phyloP scores from a whole-genome alignment of 306 rosid genomes.

The Medicago ruthenica region DNA sequence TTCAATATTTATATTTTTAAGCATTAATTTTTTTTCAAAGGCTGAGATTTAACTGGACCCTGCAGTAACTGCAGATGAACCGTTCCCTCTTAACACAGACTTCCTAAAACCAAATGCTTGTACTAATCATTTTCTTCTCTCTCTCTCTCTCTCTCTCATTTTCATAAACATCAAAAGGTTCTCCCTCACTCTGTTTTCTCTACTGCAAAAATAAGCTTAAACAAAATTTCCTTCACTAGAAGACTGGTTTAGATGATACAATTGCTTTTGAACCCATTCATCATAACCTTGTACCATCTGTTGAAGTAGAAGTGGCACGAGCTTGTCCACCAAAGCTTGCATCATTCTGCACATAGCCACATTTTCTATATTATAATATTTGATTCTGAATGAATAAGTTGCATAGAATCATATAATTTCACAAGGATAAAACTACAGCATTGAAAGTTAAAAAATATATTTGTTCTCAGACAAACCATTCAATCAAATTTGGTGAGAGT shows the following conservation, averaged over 20 bases:
- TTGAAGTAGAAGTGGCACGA: slow-evolving; percentile 74
- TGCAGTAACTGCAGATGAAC: too few relatives aligned
- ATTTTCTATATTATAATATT: slow-evolving; percentile 14
- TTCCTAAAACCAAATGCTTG: background rate
- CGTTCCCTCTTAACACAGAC: too few relatives aligned
- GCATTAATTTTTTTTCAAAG: too few relatives aligned
- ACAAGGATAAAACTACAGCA: slow-evolving; percentile 21
- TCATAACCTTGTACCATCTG: slow-evolving; percentile 79
- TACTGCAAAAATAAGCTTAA: too few relatives aligned
- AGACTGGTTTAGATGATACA: slow-evolving; percentile 36
- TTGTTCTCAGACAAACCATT: too few relatives aligned
- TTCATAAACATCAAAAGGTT: background rate
- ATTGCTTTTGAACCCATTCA: slow-evolving; percentile 72
- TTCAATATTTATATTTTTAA: too few relatives aligned
- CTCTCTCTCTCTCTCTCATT: too few relatives aligned
- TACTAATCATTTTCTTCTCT: slow-evolving; percentile 6
- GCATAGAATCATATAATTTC: slow-evolving; percentile 28
- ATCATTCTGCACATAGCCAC: slow-evolving; percentile 69
- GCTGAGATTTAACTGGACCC: too few relatives aligned
- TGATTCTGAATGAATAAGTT: slow-evolving; percentile 3
- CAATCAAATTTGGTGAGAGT: background rate
- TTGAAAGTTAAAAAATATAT: background rate
- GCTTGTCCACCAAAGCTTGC: slow-evolving; percentile 84
- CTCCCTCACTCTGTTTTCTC: background rate
- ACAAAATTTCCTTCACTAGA: slow-evolving; percentile 12